Percentiles rank a stretch among this genome's conserved stretches.
Conservation (phyloP, 2,329 filamentous ascomycete genomes). For the Annulohypoxylon truncatum region DNA sequence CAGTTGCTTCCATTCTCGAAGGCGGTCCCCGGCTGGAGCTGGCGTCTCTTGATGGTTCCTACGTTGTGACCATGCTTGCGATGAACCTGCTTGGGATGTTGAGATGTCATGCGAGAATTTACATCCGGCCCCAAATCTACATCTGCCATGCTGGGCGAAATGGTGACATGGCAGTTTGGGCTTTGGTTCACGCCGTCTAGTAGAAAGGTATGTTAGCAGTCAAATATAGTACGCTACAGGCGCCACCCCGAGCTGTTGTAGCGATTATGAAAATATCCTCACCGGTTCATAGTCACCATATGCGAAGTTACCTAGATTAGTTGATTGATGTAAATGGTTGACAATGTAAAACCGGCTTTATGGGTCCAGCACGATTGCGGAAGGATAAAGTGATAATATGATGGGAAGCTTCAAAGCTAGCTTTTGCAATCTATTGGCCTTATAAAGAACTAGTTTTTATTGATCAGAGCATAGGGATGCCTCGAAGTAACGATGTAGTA, state of each 20-base stretch:
- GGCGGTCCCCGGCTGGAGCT: conserved; percentile 17
- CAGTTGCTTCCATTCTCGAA: conserved; percentile 28
- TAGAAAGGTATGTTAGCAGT: conserved; percentile 26
- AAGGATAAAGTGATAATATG: background rate
- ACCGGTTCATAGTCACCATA: conserved; percentile 25
- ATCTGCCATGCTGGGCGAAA: conserved; percentile 24
- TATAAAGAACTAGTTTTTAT: background rate
- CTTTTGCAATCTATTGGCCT: background rate
- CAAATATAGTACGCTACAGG: background rate
- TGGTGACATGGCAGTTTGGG: conserved; percentile 12
- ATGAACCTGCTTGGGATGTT: background rate
- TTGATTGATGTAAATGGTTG: background rate
- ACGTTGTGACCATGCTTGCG: background rate
- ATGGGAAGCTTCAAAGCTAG: background rate
- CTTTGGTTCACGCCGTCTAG: background rate
- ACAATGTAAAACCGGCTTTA: background rate
- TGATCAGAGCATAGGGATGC: background rate
- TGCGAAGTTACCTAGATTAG: background rate
- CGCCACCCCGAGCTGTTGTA: background rate
- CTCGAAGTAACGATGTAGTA: background rate
- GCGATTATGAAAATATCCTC: background rate
- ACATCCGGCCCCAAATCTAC: conserved; percentile 30
- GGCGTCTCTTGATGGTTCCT: background rate
- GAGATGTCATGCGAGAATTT: conserved; percentile 31
- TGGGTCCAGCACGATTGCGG: background rate